A percentile compares a stretch with the other conserved stretches of the same genome.
Evolutionary conservation across 169 alveolate genomes (phyloP).

Genomic region (Toxoplasma gondii): DNA sequence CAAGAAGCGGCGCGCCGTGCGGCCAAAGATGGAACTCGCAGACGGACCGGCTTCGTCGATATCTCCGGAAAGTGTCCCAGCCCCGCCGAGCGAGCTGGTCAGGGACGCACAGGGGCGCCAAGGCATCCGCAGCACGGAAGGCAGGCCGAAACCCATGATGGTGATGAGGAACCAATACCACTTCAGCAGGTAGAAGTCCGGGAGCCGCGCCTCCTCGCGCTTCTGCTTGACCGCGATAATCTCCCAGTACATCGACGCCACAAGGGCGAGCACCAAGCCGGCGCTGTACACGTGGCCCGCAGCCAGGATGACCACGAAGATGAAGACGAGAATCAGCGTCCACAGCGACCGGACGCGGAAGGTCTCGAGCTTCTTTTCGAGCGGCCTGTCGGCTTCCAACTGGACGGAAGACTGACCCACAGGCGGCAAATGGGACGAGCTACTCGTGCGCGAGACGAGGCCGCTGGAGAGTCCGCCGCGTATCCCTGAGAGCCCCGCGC

Average conservation of each 20-base stretch:
- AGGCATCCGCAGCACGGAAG: slow-evolving; percentile 51
- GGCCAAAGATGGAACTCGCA: background rate
- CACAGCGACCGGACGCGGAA: slow-evolving; percentile 72
- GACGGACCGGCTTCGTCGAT: background rate
- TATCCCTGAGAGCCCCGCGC: background rate
- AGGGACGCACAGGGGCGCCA: background rate
- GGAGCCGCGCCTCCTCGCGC: slow-evolving; percentile 78
- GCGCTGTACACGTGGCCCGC: slow-evolving; percentile 91
- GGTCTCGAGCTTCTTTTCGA: background rate
- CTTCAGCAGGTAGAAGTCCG: slow-evolving; percentile 75
- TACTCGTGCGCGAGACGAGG: background rate
- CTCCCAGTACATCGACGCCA: slow-evolving; percentile 69
- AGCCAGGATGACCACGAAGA: slow-evolving; percentile 81
- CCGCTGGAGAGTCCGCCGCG: background rate
- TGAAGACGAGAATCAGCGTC: slow-evolving; percentile 81
- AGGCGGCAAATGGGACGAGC: background rate
- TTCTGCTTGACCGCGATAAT: slow-evolving; percentile 81
- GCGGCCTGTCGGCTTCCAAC: slow-evolving; percentile 12
- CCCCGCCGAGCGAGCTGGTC: background rate
- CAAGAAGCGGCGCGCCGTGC: background rate
- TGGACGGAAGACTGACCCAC: background rate
- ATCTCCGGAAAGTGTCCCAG: background rate
- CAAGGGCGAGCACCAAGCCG: slow-evolving; percentile 80
- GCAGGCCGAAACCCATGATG: slow-evolving; percentile 73
- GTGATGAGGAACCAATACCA: slow-evolving; percentile 84